Evolutionary conservation across 495 filamentous ascomycete species (phyloP).

Genomic region (Alectoria sarmentosa): DNA sequence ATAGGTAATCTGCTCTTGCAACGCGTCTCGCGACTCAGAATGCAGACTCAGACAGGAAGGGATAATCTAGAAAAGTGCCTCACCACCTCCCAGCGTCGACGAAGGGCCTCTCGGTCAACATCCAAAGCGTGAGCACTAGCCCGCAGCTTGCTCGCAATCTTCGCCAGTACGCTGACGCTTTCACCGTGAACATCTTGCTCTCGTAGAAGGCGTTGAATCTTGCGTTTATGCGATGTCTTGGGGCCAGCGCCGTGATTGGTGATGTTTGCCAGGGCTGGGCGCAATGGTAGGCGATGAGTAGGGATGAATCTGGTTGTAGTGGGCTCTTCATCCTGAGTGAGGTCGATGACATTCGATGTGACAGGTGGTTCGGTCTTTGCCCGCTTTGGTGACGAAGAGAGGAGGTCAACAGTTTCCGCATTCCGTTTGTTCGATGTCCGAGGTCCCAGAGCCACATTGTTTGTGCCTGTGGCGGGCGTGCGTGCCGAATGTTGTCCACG

Average conservation of each 20-base stretch:
- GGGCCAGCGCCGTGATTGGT: background rate
- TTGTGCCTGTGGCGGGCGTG: background rate
- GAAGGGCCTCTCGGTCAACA: constrained; percentile 7
- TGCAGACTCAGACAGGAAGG: too few species aligned
- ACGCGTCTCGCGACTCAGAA: too few species aligned
- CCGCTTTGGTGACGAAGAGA: constrained; percentile 7
- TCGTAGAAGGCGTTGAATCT: background rate
- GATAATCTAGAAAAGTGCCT: too few species aligned
- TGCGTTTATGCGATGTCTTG: background rate
- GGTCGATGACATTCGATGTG: constrained; percentile 13
- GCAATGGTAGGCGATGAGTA: background rate
- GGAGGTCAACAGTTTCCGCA: background rate
- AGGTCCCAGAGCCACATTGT: background rate
- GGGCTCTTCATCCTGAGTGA: constrained; percentile 12
- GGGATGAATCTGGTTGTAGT: background rate
- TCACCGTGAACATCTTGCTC: constrained; percentile 1
- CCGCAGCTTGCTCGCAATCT: constrained; percentile 20
- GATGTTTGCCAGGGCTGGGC: constrained; percentile 2
- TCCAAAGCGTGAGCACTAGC: background rate
- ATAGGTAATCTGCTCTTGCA: too few species aligned
- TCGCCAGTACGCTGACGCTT: constrained; percentile 1
- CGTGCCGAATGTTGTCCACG: background rate
- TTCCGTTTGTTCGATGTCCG: constrained; percentile 3
- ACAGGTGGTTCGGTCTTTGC: constrained; percentile 5
- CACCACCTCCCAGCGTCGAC: constrained; percentile 21